Base-by-base conservation (phyloP, 1,284 basidiomycete species). In the Xerocomus nothofagi region DNA sequence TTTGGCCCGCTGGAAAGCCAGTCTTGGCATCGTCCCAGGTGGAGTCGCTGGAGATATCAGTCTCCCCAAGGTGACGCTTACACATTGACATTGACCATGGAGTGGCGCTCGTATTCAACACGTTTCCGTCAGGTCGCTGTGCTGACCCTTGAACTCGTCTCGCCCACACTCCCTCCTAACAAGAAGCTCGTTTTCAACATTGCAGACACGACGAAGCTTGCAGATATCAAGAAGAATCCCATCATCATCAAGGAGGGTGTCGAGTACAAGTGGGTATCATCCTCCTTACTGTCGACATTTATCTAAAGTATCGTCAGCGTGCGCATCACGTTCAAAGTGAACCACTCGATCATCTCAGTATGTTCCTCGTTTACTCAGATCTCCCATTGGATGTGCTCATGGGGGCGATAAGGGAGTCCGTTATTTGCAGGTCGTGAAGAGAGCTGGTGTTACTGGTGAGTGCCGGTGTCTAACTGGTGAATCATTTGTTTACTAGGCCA, bases 1-100 rank as follows among this genome's bases (percentile, higher is more conserved):
- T 68, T 74, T 91, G 63, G 81, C 81, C 14, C 85, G 91, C 55
- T 95, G 92, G 92, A 95, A 95, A 68, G 91, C 89, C 21, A 93
- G 86, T 54, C 78, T 96, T 30, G 93, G 93, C 47, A 84, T 95
- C 57, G 80, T 79, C 40, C 77, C 85, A 20, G 83, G 79, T 44
- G 75, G 61, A 15, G 42, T 71, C 21, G 43, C 57, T 6, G 69
- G 64, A 21, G 62, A 70, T 39, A 71, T 74, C 20, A 69, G 54
- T 58, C 82, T 80, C 14, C 86, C 89, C 51, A 88, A 88, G 79
- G 88, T 86, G 54, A 23, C 37, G 49, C 34, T 31, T 2, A 8
- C 37, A 21, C 33, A 8, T 29, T 15, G 14, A 24, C 34, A n/a
- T 33, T 31, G 39, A 33, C 29, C 45, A 31, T 38, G 38, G 37